These are phyloP conservation scores for Rhizopogon vulgaris DNA, from an alignment of 768 basidiomycete species.

Conservation along the genomic window DNA sequence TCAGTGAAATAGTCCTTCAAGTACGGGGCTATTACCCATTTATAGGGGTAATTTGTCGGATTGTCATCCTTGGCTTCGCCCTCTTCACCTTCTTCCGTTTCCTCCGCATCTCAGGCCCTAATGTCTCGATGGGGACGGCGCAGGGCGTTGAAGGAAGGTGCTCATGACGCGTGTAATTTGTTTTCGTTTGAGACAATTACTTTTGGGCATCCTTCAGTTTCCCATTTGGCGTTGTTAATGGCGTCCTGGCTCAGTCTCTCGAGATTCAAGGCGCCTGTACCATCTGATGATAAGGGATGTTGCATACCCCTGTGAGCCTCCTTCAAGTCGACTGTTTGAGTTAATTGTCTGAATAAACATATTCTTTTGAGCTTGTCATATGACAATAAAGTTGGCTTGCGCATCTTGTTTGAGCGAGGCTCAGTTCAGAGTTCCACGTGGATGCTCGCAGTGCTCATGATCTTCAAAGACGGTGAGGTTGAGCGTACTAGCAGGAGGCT, in stretches of 20 bases:
- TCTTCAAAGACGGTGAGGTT: too few relatives aligned
- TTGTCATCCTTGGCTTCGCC: constrained; percentile 55
- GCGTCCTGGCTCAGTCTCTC: constrained; percentile 33
- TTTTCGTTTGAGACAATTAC: constrained; percentile 37
- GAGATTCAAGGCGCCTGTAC: constrained; percentile 6
- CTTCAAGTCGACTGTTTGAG: too few relatives aligned
- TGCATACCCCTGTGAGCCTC: constrained; percentile 35
- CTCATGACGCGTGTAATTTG: constrained; percentile 29
- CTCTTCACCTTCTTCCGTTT: constrained; percentile 37
- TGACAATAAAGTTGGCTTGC: too few relatives aligned
- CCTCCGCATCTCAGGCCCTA: constrained; percentile 17
- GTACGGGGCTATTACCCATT: constrained; percentile 42
- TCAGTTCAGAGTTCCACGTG: too few relatives aligned
- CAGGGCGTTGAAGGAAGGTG: too few relatives aligned
- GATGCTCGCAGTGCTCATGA: too few relatives aligned
- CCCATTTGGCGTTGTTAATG: constrained; percentile 19
- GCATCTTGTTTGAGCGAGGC: too few relatives aligned
- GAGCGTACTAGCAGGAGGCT: too few relatives aligned
- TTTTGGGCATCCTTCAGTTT: constrained; percentile 24
- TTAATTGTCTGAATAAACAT: too few relatives aligned
- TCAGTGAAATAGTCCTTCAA: constrained; percentile 9
- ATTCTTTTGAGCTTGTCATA: too few relatives aligned
- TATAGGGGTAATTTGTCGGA: constrained; percentile 41
- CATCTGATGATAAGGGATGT: constrained; percentile 30
- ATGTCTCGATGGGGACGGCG: too few relatives aligned